Conservation (phyloP, 192 early-diverging fungal genomes). For the Backusella tuberculispora region DNA sequence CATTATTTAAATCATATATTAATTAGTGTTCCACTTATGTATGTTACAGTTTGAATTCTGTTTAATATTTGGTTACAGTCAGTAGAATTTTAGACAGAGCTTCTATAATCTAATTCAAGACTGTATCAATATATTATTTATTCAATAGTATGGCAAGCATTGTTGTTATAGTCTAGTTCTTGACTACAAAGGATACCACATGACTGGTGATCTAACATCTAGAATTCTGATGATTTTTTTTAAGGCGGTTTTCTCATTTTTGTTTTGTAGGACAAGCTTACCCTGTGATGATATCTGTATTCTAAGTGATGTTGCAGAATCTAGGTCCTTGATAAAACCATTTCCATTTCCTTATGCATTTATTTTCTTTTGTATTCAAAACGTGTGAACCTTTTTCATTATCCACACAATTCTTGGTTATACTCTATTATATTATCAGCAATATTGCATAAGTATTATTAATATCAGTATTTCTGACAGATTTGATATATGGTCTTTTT, state of each 20-base stretch:
- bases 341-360: not conserved
- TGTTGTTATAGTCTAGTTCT: not conserved
- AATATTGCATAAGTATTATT: not conserved
- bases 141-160: not conserved
- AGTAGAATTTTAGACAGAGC: not conserved
- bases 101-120: not conserved
- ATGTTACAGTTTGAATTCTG: not conserved
- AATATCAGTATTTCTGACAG: too few species aligned
- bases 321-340: slow-evolving; percentile 4
- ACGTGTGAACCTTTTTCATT: not conserved
- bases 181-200: not conserved
- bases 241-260: not conserved
- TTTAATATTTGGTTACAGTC: slow-evolving; percentile 7
- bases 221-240: not conserved
- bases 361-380: not conserved
- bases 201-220: slow-evolving; percentile 1
- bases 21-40: not conserved
- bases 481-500: too few species aligned
- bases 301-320: not conserved
- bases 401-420: not conserved
- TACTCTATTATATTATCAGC: not conserved
- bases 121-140: not conserved
- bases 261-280: not conserved
- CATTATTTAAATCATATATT: not conserved
- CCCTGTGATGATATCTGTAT: not conserved